Evolutionary conservation across 2,329 filamentous ascomycete species (phyloP).

Genomic region (Clonostachys sp.): DNA sequence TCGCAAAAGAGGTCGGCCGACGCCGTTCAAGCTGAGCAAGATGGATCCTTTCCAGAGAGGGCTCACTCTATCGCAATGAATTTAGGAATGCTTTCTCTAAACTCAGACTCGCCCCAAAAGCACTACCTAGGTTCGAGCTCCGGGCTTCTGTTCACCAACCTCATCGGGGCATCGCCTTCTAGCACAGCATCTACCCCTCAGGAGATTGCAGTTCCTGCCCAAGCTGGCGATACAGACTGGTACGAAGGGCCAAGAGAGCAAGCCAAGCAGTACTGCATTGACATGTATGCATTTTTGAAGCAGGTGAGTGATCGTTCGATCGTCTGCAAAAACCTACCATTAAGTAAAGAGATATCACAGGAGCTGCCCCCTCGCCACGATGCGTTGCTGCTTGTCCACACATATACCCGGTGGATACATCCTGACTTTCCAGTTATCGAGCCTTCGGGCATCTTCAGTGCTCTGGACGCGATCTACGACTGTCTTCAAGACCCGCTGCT

Average conservation of each 20-base stretch:
- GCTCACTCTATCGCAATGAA: constrained; percentile 22
- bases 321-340: too few species aligned
- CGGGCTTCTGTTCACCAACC: constrained; percentile 23
- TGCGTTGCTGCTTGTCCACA: constrained; percentile 9
- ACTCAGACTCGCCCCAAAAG: constrained; percentile 26
- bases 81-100: constrained; percentile 27
- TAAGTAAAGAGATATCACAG: constrained; percentile 8
- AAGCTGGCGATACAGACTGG: not conserved
- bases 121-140: constrained; percentile 31
- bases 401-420: constrained; percentile 13
- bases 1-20: not conserved
- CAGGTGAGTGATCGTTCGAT: not conserved
- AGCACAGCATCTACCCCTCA: constrained; percentile 2
- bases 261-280: not conserved
- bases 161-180: constrained; percentile 11
- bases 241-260: not conserved
- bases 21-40: constrained; percentile 5
- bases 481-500: not conserved
- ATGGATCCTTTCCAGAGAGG: constrained; percentile 6
- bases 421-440: constrained; percentile 13
- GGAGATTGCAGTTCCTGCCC: not conserved
- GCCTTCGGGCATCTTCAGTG: constrained; percentile 8
- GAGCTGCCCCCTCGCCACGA: constrained; percentile 12
- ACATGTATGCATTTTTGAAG: not conserved
- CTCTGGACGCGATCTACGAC: constrained; percentile 12